Evolutionary conservation across 805 yeast species (phyloP).

Genomic region (Kodamaea hsintzibuensis): DNA sequence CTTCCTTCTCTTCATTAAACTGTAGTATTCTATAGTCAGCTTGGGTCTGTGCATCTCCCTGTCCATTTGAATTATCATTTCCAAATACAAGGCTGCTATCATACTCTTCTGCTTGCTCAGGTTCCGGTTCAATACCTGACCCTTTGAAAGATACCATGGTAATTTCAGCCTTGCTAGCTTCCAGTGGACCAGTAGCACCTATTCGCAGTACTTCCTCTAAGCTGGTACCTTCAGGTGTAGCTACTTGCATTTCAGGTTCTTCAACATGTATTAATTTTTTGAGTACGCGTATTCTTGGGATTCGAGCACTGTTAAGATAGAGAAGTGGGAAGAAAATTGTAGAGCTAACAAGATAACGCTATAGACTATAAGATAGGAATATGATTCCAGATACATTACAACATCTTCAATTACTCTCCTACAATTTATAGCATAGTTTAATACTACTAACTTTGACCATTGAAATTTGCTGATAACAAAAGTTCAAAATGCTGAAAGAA

Average conservation of each 20-base stretch:
- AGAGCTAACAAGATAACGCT: no score
- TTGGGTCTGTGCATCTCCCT: neutral
- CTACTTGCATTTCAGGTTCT: neutral
- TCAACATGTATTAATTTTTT: neutral
- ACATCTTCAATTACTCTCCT: no score
- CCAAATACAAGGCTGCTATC: constrained; percentile 36
- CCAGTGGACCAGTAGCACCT: neutral
- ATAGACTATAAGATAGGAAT: neutral
- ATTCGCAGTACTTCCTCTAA: neutral
- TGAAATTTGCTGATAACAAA: no score
- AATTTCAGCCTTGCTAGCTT: neutral
- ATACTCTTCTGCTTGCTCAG: constrained; percentile 10
- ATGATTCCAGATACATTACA: no score
- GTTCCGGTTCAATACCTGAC: neutral
- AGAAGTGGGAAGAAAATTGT: neutral
- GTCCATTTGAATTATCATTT: constrained; percentile 10
- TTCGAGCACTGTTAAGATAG: neutral
- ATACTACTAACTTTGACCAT: no score
- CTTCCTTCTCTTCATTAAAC: neutral
- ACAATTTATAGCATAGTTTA: no score
- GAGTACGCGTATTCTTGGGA: neutral
- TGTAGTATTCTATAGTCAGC: neutral
- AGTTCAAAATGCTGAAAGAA: no score
- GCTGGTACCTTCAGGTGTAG: neutral
- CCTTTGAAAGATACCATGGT: constrained; percentile 1